Evolutionary conservation across 441 rosid species (phyloP), one percentile per base, ranked within the genome.

Genomic region (Jatropha podagrica): DNA sequence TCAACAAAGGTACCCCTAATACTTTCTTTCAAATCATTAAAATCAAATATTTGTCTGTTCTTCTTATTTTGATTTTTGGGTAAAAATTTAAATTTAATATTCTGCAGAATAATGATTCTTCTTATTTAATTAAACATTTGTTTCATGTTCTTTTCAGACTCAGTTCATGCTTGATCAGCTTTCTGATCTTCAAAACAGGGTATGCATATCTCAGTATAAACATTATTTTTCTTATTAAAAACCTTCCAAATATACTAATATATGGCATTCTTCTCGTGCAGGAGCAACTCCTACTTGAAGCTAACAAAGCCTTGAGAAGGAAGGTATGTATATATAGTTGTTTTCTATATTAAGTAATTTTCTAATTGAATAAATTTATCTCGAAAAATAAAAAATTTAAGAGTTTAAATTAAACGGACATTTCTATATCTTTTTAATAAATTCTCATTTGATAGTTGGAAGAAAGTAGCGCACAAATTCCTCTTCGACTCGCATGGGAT

Each of bases 101-200:
- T 48, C 3, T 48, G 15, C 15, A 46, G 12, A 46, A 1, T 46
- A 2, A 46, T 46, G 7, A 6, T 7, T 46, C 49, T 11, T 7
- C 49, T 1, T 46, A 46, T 7, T 46, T 37, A 1, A 5, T 60
- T n/a, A 7, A 5, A 40, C 27, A 18, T 74, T 61, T 54, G 7
- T 56, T 73, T 3, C 59, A 6, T 73, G 10, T 14, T 65, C 9
- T 44, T 78, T 79, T 66, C 88, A 90, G 94, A 85, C 86, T 26
- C 89, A 84, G 17, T 76, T 46, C 71, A 81, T 88, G 87, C 76
- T 85, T 61, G 87, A 81, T 76, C 86, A 85, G 76, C 81, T 88
- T 37, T 59, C 80, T 48, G 85, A 83, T 74, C 90, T 88, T 66
- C 90, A 88, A n/a, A 83, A 76, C 75, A 85, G 78, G 89, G 94